Evolutionary conservation across 345 rosid genomes (phyloP), one percentile per base, ranked within the genome.

Genomic region (Euphorbia lathyris): DNA sequence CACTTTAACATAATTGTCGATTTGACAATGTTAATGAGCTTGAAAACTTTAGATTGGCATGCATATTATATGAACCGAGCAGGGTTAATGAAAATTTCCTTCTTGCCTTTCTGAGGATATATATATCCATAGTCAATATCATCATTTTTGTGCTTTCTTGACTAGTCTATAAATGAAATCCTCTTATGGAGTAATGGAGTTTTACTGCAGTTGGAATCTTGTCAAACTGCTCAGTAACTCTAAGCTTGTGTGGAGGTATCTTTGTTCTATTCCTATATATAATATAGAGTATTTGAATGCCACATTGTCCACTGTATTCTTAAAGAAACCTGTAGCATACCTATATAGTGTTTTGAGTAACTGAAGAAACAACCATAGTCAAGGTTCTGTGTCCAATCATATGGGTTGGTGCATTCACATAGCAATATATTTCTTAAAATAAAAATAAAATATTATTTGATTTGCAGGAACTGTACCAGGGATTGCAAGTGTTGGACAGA

Each of bases 401-500:
- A 20, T 34, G 17, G 19, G 53, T n/a, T 65, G 20, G 26, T 58
- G 34, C 7, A 43, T 64, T 45, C 4, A 17, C 36, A 40, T 9
- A 42, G 26, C 30, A 62, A 42, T 25, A 7, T 11, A 19, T 12
- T 45, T 43, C 11, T 36, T 22, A 69, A 61, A 40, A 19, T 11
- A 47, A 32, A 60, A 30, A 50, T 26, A 65, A 26, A 59, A 25
- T 58, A 16, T 30, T 60, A 9, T 63, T 56, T 32, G 56, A 40
- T 56, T 57, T 72, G 50, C 71, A 77, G 80, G 80, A 77, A 65
- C 61, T 77, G 29, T 77, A 77, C 67, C 70, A 69, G 5, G 77
- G 65, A 52, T 63, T 64, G 74, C 80, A 72, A 69, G 47, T 72
- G 38, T 52, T 77, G 66, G 80, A 77, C 58, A 72, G 62, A 64